Evolutionary conservation across 371 early-diverging fungal species (phyloP), one percentile per base, ranked within the genome.

Genomic region (Mortierella sp.): DNA sequence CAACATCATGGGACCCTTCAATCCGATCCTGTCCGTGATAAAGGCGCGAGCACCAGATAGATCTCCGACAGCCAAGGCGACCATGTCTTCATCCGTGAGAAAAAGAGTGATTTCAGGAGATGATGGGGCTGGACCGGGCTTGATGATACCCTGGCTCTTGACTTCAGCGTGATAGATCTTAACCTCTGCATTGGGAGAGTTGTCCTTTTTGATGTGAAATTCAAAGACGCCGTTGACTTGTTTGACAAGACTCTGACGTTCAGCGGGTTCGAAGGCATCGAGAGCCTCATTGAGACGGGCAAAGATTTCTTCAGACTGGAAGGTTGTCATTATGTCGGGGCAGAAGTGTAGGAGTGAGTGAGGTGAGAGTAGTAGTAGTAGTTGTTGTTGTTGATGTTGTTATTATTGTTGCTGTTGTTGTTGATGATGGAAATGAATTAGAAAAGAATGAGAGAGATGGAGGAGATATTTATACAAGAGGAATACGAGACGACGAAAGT

Each of bases 11-110:
- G 92, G 88, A 32, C 94, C 94, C 85, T 93, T 92, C 71, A 94
- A 83, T 76, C 94, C 94, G 77, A 97, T 90, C 85, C 93, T 96
- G 69, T 97, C 96, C n/a, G 86, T 79, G 93, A 95, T 95, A 83
- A 95, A 97, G 22, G 95, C 96, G 50, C 89, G 85, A 78, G 93
- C 93, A 8, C 92, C 94, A 10, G 87, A 93, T 62, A 93, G 83
- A 81, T 94, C 93, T n/a, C 94, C 94, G 10, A 83, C 67, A 9
- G 92, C 90, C 28, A 94, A 69, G 50, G 91, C 90, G 41, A 90
- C 90, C 87, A 94, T 92, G 84, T 93, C 94, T 58, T 84, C 83
- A 69, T 93, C 89, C 19, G 74, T 84, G 65, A 89, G 72, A 21
- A 74, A 78, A 6, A 90, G 68, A 0, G 81, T 84, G 36, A 88